Percentiles rank a stretch among this genome's conserved stretches.
phyloP scores from a whole-genome alignment of 768 basidiomycete species.

The Boletus insuetus region DNA sequence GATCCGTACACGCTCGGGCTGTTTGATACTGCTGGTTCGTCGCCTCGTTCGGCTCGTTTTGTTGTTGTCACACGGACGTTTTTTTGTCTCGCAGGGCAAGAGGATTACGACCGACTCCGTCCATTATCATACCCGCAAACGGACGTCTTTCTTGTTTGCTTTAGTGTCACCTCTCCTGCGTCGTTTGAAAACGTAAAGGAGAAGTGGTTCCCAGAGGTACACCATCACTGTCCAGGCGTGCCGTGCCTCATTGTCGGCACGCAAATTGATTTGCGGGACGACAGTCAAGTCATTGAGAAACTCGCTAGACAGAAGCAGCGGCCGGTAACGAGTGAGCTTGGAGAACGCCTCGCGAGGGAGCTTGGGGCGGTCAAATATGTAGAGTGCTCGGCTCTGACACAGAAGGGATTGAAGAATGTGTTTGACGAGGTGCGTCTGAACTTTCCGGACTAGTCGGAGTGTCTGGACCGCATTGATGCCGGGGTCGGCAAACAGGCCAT shows the following conservation, averaged over 20 bases:
- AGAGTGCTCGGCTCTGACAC: constrained; percentile 98
- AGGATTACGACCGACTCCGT: constrained; percentile 99
- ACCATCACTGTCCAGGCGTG: constrained; percentile 98
- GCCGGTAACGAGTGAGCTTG: constrained; percentile 83
- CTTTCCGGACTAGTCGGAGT: background rate
- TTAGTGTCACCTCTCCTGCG: constrained; percentile 97
- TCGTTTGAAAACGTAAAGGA: constrained; percentile 99
- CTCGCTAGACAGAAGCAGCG: constrained; percentile 94
- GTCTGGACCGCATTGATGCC: constrained; percentile 7
- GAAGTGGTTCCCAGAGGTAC: constrained; percentile 99
- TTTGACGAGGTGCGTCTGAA: constrained; percentile 87
- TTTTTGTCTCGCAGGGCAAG: constrained; percentile 67
- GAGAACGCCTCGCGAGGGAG: constrained; percentile 94
- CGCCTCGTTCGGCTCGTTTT: background rate
- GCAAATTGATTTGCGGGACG: constrained; percentile 95
- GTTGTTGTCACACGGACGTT: constrained; percentile 6
- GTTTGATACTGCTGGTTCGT: constrained; percentile 97
- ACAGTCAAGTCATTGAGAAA: constrained; percentile 91
- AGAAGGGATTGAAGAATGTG: constrained; percentile 99
- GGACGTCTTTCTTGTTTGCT: constrained; percentile 99
- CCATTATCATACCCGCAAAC: constrained; percentile 99
- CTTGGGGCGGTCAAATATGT: constrained; percentile 99
- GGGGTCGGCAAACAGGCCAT: constrained; percentile 59
- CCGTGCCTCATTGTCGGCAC: constrained; percentile 99
- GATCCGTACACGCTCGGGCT: constrained; percentile 98